Evolutionary conservation across 2,329 filamentous ascomycete genomes (phyloP).

Genomic region (Aureobasidium lini): DNA sequence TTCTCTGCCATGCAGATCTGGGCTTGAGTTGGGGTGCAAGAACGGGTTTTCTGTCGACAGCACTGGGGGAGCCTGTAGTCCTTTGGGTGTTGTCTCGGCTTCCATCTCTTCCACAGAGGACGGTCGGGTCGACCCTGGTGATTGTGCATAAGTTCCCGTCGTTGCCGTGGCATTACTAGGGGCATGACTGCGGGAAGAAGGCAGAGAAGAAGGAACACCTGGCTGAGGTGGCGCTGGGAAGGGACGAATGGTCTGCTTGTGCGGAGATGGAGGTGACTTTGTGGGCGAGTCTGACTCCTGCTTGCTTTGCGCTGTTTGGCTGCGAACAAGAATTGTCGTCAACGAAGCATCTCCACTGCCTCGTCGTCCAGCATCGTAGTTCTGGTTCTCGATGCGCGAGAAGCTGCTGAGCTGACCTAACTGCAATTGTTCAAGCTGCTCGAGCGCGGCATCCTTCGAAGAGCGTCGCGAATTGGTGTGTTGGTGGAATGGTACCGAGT

Average conservation of each 20-base stretch:
- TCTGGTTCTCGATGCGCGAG: conserved; percentile 28
- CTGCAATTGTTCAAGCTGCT: conserved; percentile 25
- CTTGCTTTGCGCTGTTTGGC: conserved; percentile 13
- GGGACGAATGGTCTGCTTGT: not conserved
- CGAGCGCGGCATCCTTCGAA: conserved; percentile 30
- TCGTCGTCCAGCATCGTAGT: conserved; percentile 25
- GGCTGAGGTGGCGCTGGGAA: not conserved
- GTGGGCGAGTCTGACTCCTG: conserved; percentile 4
- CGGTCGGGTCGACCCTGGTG: conserved; percentile 25
- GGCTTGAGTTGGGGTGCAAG: conserved; percentile 7
- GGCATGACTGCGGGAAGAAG: conserved; percentile 27
- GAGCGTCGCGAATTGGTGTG: conserved; percentile 25
- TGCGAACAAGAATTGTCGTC: conserved; percentile 18
- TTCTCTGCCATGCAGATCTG: conserved; percentile 6
- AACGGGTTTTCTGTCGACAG: conserved; percentile 13
- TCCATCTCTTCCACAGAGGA: conserved; percentile 28
- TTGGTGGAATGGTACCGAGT: conserved; percentile 18
- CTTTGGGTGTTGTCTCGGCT: conserved; percentile 21
- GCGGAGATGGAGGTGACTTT: not conserved
- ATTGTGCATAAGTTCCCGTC: conserved; percentile 22
- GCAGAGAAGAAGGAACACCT: conserved; percentile 19
- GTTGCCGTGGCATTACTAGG: conserved; percentile 25
- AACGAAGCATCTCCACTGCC: conserved; percentile 28
- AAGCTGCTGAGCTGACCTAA: conserved; percentile 14
- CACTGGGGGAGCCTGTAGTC: not conserved